Percentiles rank a stretch among this genome's conserved stretches.
phyloP scores from a whole-genome alignment of 2,329 filamentous ascomycete species.

The Alternaria arbusti region DNA sequence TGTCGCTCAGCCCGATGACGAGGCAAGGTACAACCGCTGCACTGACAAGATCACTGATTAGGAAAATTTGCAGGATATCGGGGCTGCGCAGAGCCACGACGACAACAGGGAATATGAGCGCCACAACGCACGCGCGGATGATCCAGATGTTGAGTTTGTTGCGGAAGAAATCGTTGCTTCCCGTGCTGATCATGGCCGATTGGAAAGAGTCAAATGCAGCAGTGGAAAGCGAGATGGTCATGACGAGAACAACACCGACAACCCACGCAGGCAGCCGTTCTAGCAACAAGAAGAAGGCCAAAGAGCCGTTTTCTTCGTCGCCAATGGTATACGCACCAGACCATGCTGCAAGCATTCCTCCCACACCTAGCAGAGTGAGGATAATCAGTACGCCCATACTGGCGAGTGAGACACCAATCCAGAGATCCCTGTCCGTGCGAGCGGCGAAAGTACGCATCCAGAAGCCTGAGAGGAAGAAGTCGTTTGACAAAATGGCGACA shows the following conservation, averaged over 20 bases:
- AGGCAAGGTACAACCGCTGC: conserved; percentile 78
- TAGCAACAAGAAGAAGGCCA: conserved; percentile 78
- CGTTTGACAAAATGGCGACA: conserved; percentile 80
- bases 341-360: conserved; percentile 80
- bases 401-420: conserved; percentile 75
- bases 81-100: conserved; percentile 76
- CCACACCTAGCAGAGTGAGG: conserved; percentile 73
- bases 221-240: conserved; percentile 78
- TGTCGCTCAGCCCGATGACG: conserved; percentile 71
- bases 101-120: conserved; percentile 76
- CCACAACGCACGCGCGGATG: conserved; percentile 72
- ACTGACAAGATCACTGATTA: conserved; percentile 81
- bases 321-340: conserved; percentile 73
- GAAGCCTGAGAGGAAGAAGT: conserved; percentile 85
- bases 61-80: conserved; percentile 79
- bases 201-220: conserved; percentile 83
- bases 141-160: conserved; percentile 79
- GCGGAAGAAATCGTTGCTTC: conserved; percentile 83
- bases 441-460: conserved; percentile 86
- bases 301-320: conserved; percentile 66
- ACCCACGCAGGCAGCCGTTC: conserved; percentile 77
- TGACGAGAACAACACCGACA: conserved; percentile 80
- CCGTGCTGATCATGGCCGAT: conserved; percentile 83
- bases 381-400: conserved; percentile 69
- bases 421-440: conserved; percentile 78